These are phyloP conservation scores for Astrothelium macrocarpum DNA, from an alignment of 495 filamentous ascomycete species.

Conservation along the genomic window DNA sequence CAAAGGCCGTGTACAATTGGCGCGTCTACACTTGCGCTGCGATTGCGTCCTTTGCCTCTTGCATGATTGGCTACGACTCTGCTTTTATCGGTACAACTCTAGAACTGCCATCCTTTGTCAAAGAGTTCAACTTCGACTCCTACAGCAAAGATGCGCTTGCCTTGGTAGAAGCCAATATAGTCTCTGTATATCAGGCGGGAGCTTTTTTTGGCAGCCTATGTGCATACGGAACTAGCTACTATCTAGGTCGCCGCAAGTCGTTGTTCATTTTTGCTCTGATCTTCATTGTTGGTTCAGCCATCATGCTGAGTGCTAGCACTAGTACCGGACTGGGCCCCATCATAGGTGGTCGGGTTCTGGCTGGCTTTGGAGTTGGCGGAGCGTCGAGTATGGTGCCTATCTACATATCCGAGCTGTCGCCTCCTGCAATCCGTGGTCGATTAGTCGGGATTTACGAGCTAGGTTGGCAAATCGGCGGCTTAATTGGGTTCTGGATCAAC, in stretches of 20 bases:
- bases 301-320: slow-evolving; percentile 52
- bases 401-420: slow-evolving; percentile 49
- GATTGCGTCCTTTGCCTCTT: slow-evolving; percentile 58
- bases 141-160: slow-evolving; percentile 22
- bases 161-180: slow-evolving; percentile 55
- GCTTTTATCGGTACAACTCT: slow-evolving; percentile 64
- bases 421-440: slow-evolving; percentile 44
- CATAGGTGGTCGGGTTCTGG: slow-evolving; percentile 46
- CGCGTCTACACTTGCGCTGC: slow-evolving; percentile 53
- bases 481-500: slow-evolving; percentile 69
- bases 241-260: slow-evolving; percentile 47
- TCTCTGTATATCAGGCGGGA: slow-evolving; percentile 54
- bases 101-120: slow-evolving; percentile 49
- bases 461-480: slow-evolving; percentile 61
- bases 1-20: slow-evolving; percentile 64
- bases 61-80: slow-evolving; percentile 63
- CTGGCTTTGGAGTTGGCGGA: slow-evolving; percentile 45
- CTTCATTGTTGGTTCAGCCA: slow-evolving; percentile 55
- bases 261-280: slow-evolving; percentile 44
- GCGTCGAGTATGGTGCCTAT: slow-evolving; percentile 45
- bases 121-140: slow-evolving; percentile 44
- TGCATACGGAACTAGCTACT: slow-evolving; percentile 37
- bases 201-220: slow-evolving; percentile 61
- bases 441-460: slow-evolving; percentile 60
- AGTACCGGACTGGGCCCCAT: slow-evolving; percentile 48